Conservation (phyloP, 1,284 basidiomycete genomes). For the Leccinum griseonigrum region DNA sequence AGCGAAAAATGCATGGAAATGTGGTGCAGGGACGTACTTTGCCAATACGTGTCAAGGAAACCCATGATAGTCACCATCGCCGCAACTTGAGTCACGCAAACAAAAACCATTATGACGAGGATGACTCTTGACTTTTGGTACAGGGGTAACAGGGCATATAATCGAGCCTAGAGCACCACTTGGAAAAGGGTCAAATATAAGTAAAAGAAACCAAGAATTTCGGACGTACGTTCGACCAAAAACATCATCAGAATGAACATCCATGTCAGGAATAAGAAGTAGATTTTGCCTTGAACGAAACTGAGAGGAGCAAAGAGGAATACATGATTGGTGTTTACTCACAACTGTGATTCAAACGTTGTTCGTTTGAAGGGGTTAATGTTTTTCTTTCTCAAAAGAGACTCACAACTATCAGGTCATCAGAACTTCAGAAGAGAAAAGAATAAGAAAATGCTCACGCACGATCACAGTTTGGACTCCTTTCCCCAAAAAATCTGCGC, state of each 20-base stretch:
- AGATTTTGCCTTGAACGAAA: slow-evolving; percentile 8
- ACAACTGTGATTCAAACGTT: not conserved
- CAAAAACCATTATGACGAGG: slow-evolving; percentile 8
- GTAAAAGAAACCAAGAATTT: not conserved
- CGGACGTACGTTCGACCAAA: slow-evolving; percentile 13
- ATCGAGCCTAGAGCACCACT: slow-evolving; percentile 16
- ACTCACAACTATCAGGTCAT: not conserved
- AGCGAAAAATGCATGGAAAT: not conserved
- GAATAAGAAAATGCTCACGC: not conserved
- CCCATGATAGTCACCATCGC: slow-evolving; percentile 1
- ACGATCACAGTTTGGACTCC: not conserved
- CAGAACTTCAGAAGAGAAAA: not conserved
- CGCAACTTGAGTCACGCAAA: slow-evolving; percentile 13
- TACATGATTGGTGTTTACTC: not conserved
- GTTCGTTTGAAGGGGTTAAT: not conserved
- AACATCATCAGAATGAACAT: not conserved
- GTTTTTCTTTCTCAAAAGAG: not conserved
- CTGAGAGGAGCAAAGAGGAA: not conserved
- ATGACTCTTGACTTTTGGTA: slow-evolving; percentile 13
- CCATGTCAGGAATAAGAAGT: slow-evolving; percentile 5
- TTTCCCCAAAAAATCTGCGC: not conserved
- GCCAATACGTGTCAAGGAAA: not conserved
- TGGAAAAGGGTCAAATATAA: slow-evolving; percentile 1
- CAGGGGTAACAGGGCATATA: slow-evolving; percentile 20
- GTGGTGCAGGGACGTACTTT: slow-evolving; percentile 5